Evolutionary conservation across 768 basidiomycete species (phyloP).

Genomic region (Suillus hirtellus): DNA sequence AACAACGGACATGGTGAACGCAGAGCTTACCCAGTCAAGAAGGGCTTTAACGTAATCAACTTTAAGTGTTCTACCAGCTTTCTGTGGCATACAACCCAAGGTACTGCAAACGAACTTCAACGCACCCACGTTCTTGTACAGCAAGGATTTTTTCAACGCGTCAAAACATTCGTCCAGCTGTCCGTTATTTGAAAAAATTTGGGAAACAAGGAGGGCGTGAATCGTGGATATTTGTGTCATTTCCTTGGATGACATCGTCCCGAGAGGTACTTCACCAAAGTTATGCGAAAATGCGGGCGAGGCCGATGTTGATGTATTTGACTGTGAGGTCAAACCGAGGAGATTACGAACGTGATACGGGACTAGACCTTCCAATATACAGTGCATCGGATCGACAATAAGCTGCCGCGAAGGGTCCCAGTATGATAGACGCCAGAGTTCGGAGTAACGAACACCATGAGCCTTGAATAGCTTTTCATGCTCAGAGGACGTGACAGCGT

Average conservation of each 20-base stretch:
- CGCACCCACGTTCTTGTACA: constrained; percentile 9
- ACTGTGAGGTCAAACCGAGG: neutral
- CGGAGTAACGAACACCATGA: constrained; percentile 19
- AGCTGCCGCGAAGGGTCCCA: constrained; percentile 19
- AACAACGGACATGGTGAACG: too few relatives aligned
- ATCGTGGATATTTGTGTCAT: neutral
- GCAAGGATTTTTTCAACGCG: constrained; percentile 3
- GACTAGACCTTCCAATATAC: neutral
- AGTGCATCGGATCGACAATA: constrained; percentile 23
- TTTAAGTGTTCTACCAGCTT: too few relatives aligned
- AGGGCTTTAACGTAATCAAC: too few relatives aligned
- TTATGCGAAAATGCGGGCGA: neutral
- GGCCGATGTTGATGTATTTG: neutral
- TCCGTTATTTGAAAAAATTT: neutral
- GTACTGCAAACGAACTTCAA: constrained; percentile 9
- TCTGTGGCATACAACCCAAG: constrained; percentile 7
- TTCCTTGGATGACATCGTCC: neutral
- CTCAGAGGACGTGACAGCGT: constrained; percentile 8
- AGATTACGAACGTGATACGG: neutral
- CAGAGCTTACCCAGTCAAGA: too few relatives aligned
- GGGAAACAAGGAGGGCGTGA: neutral
- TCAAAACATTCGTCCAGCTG: constrained; percentile 1
- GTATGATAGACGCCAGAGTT: constrained; percentile 20
- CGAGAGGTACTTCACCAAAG: neutral
- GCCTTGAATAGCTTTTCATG: constrained; percentile 11